Evolutionary conservation across 208 protist genomes (phyloP).

Genomic region (Wallacemonas sp.): DNA sequence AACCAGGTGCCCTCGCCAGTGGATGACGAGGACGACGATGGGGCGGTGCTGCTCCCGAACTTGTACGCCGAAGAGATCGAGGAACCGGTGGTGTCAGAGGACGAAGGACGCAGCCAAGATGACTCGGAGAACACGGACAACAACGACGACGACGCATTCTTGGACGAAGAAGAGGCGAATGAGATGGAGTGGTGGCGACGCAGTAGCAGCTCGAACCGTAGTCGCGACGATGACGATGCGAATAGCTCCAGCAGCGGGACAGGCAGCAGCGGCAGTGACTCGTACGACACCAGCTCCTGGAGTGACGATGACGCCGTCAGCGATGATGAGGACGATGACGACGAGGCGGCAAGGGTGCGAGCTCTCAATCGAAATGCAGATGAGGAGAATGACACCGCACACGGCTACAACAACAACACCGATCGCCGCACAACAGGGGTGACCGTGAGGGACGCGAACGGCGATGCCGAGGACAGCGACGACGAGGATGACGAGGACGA

Average conservation of each 20-base stretch:
- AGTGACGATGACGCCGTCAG: conserved; percentile 9
- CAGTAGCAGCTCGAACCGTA: conserved; percentile 16
- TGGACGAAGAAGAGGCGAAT: conserved; percentile 17
- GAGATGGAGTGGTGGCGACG: conserved; percentile 13
- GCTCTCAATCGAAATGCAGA: too few relatives aligned
- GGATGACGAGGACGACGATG: conserved; percentile 7
- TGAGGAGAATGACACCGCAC: too few relatives aligned
- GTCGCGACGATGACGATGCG: neutral
- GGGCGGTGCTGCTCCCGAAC: conserved; percentile 21
- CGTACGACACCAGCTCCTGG: conserved; percentile 11
- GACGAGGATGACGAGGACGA: neutral
- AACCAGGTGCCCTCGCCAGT: conserved; percentile 3
- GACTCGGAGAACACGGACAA: conserved; percentile 15
- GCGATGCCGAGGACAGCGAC: neutral
- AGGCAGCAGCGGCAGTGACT: conserved; percentile 12
- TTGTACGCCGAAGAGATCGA: conserved; percentile 62
- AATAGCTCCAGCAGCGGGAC: neutral
- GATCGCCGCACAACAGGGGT: too few relatives aligned
- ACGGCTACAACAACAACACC: neutral
- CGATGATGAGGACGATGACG: conserved; percentile 14
- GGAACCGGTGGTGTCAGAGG: conserved; percentile 32
- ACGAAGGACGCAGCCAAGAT: conserved; percentile 17
- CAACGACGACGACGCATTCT: conserved; percentile 25
- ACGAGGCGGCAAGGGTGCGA: conserved; percentile 1
- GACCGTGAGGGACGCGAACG: too few relatives aligned